Evolutionary conservation across 805 yeast genomes (phyloP).

Genomic region (Starmerella ratchasimensis): DNA sequence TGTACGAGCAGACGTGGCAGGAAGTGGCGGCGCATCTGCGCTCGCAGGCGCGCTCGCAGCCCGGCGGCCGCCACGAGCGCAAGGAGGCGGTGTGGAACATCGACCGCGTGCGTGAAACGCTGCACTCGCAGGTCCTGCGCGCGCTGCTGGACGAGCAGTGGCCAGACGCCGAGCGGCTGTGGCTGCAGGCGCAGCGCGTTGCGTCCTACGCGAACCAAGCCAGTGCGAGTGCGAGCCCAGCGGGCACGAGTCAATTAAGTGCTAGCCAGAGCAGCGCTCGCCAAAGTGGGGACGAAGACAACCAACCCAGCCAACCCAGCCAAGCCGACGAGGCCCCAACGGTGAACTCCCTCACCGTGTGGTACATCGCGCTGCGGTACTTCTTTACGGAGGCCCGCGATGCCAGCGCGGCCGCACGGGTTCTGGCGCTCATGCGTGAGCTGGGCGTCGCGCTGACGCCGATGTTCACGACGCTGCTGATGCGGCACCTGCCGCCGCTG

Average conservation of each 20-base stretch:
- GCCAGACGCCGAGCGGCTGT: slow-evolving; percentile 5
- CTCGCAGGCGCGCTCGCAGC: not conserved
- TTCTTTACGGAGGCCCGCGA: slow-evolving; percentile 8
- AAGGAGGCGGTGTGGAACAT: not conserved
- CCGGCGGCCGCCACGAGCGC: no score
- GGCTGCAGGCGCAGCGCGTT: not conserved
- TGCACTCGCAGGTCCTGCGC: slow-evolving; percentile 4
- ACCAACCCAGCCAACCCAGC: no score
- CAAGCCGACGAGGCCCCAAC: no score
- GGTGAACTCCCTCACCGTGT: not conserved
- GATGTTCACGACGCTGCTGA: slow-evolving; percentile 10
- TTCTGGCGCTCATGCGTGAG: slow-evolving; percentile 9
- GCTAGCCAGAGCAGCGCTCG: not conserved
- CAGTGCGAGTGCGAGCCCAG: not conserved
- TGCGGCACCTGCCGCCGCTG: slow-evolving; percentile 10
- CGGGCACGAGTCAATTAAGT: not conserved
- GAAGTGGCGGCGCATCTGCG: not conserved
- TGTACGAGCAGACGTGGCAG: slow-evolving; percentile 7
- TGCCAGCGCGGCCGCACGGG: slow-evolving; percentile 5
- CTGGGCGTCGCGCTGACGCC: slow-evolving; percentile 3
- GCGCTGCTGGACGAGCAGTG: slow-evolving; percentile 6
- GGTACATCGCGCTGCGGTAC: slow-evolving; percentile 11
- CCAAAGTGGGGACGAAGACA: no score
- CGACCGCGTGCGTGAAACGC: not conserved
- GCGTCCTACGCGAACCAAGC: no score